Percentiles rank a stretch among this genome's conserved stretches.
Evolutionary conservation across 1,284 basidiomycete species (phyloP).

Genomic region (Sanguinoderma infundibulare): DNA sequence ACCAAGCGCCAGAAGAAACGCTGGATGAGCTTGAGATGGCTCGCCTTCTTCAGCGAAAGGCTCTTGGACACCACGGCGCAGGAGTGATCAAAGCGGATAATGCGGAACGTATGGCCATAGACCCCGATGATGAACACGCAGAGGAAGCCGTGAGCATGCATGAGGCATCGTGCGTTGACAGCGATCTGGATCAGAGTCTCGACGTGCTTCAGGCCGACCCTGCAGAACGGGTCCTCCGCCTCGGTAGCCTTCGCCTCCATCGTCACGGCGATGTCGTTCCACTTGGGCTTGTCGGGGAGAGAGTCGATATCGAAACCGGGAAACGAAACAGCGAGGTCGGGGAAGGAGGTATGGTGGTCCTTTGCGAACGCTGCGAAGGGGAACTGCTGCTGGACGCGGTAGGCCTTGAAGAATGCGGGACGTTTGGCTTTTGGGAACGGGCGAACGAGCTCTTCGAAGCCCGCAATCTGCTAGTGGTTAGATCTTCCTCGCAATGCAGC

Average conservation of each 20-base stretch:
- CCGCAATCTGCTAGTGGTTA: too few relatives aligned
- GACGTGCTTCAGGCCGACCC: not conserved
- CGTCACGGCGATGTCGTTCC: constrained; percentile 4
- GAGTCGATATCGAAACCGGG: constrained; percentile 1
- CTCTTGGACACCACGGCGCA: not conserved
- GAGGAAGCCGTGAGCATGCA: constrained; percentile 19
- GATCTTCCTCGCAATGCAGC: too few relatives aligned
- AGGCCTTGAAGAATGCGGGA: not conserved
- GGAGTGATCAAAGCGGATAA: constrained; percentile 9
- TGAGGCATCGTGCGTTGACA: constrained; percentile 18
- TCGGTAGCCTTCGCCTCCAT: constrained; percentile 12
- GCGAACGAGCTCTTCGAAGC: not conserved
- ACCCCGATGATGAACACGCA: constrained; percentile 7
- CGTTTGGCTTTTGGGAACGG: not conserved
- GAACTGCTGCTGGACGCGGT: not conserved
- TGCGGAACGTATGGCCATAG: constrained; percentile 5
- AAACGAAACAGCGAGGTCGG: constrained; percentile 13
- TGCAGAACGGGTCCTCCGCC: constrained; percentile 8
- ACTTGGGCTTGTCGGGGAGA: not conserved
- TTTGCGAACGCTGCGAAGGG: not conserved
- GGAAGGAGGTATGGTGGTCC: constrained; percentile 9
- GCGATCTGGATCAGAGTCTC: not conserved
- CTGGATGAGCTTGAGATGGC: not conserved
- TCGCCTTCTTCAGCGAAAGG: not conserved
- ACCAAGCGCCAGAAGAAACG: constrained; percentile 12